Conservation (phyloP, 352 stramenopile genomes). For the Globisporangium cylindrosporum region DNA sequence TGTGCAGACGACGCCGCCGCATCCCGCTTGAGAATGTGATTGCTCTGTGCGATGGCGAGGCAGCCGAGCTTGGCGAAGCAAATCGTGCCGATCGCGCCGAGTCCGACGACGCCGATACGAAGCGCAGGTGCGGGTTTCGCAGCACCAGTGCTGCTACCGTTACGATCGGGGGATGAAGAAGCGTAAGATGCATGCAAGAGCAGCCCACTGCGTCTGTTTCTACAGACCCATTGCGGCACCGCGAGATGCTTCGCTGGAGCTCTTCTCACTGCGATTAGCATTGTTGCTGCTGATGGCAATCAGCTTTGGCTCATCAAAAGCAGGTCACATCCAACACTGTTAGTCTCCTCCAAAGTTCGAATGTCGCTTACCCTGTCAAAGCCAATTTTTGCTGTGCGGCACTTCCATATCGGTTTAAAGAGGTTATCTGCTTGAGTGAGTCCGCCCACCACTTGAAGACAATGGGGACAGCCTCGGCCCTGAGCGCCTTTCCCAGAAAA, state of each 20-base stretch:
- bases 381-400: too few species aligned
- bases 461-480: too few species aligned
- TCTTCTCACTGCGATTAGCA: not conserved
- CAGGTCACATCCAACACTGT: not conserved
- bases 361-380: not conserved
- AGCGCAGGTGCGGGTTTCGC: conserved; percentile 11
- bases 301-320: not conserved
- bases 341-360: not conserved
- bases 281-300: not conserved
- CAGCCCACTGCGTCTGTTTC: not conserved
- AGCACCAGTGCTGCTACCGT: not conserved
- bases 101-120: conserved; percentile 55
- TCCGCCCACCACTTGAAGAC: too few species aligned
- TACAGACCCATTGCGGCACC: not conserved
- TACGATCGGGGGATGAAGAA: not conserved
- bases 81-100: conserved; percentile 73
- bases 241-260: too few species aligned
- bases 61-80: conserved; percentile 55
- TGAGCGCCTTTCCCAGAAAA: too few species aligned
- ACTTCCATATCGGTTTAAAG: too few species aligned
- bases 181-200: not conserved
- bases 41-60: conserved; percentile 19
- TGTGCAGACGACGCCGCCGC: not conserved
- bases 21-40: not conserved
- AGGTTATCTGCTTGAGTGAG: too few species aligned